Percentiles rank a stretch among this genome's conserved stretches.
These are phyloP conservation scores for Myxozyma monticola DNA, from an alignment of 805 yeast species.

Conservation along the genomic window DNA sequence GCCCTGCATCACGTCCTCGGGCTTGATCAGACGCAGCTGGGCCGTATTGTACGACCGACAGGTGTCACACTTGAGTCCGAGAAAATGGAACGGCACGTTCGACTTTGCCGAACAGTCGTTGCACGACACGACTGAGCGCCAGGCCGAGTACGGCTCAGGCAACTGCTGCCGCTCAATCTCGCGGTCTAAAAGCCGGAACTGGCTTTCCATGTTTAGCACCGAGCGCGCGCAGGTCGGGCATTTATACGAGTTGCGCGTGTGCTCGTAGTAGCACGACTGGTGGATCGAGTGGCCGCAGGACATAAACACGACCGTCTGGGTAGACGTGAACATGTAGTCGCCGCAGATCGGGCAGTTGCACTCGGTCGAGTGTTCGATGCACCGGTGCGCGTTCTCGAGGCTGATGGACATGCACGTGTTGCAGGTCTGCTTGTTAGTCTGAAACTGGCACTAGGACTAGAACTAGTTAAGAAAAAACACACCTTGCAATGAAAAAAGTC, in stretches of 20 bases:
- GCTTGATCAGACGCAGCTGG: conserved; percentile 68
- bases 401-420: conserved; percentile 85
- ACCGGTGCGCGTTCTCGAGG: conserved; percentile 71
- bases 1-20: conserved; percentile 49
- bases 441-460: neutral
- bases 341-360: conserved; percentile 92
- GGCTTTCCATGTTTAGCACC: conserved; percentile 81
- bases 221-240: conserved; percentile 90
- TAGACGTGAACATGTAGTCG: conserved; percentile 83
- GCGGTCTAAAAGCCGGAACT: conserved; percentile 80
- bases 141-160: conserved; percentile 74
- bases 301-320: conserved; percentile 85
- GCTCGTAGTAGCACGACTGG: conserved; percentile 76
- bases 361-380: conserved; percentile 84
- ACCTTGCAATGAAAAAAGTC: conserved; percentile 85
- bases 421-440: too few relatives aligned
- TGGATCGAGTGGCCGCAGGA: conserved; percentile 93
- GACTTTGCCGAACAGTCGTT: conserved; percentile 88
- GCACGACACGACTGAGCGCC: conserved; percentile 76
- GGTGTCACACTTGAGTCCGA: conserved; percentile 84
- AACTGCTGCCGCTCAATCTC: conserved; percentile 75
- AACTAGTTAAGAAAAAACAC: neutral
- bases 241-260: conserved; percentile 71
- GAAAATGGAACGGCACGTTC: conserved; percentile 70
- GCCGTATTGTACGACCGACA: conserved; percentile 87